Evolutionary conservation across 805 yeast genomes (phyloP).

Genomic region (Candida manassasensis): DNA sequence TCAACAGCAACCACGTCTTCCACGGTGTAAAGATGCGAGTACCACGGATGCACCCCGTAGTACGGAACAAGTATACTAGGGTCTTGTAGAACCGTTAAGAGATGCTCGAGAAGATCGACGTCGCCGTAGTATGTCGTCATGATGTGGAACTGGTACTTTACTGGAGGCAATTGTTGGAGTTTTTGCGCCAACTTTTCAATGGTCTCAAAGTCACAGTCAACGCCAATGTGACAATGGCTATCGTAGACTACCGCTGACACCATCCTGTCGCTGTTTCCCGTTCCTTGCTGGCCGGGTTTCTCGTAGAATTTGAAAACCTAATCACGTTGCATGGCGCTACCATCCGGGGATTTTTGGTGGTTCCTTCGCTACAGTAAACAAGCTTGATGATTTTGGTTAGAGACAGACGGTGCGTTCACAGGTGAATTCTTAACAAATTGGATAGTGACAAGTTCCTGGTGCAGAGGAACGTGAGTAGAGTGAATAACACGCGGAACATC

Average conservation of each 20-base stretch:
- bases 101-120: slow-evolving; percentile 19
- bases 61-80: slow-evolving; percentile 34
- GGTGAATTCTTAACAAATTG: no score
- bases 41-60: slow-evolving; percentile 93
- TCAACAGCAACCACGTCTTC: slow-evolving; percentile 12
- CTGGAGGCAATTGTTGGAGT: slow-evolving; percentile 8
- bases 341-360: no score
- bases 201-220: slow-evolving; percentile 9
- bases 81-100: slow-evolving; percentile 11
- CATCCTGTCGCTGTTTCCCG: no score
- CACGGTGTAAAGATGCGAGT: slow-evolving; percentile 53
- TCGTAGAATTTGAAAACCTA: no score
- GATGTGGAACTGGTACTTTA: slow-evolving; percentile 19
- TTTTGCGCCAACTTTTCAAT: slow-evolving; percentile 9
- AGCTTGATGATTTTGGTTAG: no score
- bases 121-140: slow-evolving; percentile 39
- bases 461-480: no score
- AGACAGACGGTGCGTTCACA: no score
- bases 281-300: no score
- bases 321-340: no score
- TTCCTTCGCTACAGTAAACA: no score
- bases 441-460: no score
- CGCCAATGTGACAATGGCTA: slow-evolving; percentile 34
- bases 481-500: no score
- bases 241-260: slow-evolving; percentile 5